A percentile compares a stretch with the other conserved stretches of the same genome.
phyloP scores from a whole-genome alignment of 2,329 filamentous ascomycete species.

The Colletotrichum sp. region DNA sequence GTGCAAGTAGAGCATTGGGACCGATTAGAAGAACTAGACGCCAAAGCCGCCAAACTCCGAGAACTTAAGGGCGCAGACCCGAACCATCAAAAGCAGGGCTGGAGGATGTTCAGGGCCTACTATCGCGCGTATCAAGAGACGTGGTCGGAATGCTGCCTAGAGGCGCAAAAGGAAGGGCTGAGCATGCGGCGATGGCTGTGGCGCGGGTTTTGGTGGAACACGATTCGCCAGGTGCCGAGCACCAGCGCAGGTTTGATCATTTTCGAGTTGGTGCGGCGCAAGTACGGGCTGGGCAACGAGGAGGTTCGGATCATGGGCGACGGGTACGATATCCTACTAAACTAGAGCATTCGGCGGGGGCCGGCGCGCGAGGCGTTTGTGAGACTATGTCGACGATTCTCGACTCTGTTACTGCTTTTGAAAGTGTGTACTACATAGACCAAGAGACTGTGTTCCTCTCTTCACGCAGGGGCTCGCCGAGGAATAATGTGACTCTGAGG shows the following conservation, averaged over 20 bases:
- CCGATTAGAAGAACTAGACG: constrained; percentile 74
- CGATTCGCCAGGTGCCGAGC: constrained; percentile 76
- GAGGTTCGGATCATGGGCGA: constrained; percentile 70
- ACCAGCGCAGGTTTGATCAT: constrained; percentile 80
- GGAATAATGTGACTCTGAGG: neutral
- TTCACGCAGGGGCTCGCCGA: neutral
- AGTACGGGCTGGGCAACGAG: constrained; percentile 70
- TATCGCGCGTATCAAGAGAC: constrained; percentile 76
- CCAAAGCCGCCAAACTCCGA: constrained; percentile 54
- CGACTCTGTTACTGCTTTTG: neutral
- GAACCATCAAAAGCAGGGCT: constrained; percentile 39
- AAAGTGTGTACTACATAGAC: neutral
- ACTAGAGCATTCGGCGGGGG: constrained; percentile 30
- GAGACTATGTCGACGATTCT: neutral
- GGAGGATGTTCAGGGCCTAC: constrained; percentile 67
- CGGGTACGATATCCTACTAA: constrained; percentile 73
- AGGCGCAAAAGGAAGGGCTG: constrained; percentile 61
- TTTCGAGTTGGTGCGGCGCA: constrained; percentile 77
- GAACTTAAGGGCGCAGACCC: constrained; percentile 34
- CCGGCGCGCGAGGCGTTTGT: constrained; percentile 4
- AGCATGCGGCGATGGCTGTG: constrained; percentile 70
- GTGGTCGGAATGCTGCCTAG: constrained; percentile 61
- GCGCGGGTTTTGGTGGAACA: constrained; percentile 74
- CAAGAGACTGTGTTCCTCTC: neutral
- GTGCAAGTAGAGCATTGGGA: constrained; percentile 78